Evolutionary conservation across 371 early-diverging fungal genomes (phyloP).

Genomic region (Quaeritorhiza haematococci): DNA sequence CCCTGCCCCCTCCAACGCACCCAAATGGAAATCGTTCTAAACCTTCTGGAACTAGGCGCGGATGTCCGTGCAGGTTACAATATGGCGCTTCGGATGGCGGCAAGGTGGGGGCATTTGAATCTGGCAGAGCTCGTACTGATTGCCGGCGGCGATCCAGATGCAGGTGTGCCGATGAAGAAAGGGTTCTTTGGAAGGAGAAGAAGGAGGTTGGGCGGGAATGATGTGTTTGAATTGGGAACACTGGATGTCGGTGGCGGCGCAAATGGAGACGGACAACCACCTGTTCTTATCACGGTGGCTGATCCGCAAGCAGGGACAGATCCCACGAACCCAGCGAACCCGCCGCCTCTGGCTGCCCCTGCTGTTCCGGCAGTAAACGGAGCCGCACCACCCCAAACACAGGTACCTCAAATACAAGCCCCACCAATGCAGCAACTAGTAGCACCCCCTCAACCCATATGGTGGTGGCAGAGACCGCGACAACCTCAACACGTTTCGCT

Average conservation of each 20-base stretch:
- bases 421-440: background rate
- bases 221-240: background rate
- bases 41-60: slow-evolving; percentile 17
- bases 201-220: slow-evolving; percentile 16
- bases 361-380: background rate
- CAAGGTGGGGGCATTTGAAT: slow-evolving; percentile 21
- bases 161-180: slow-evolving; percentile 7
- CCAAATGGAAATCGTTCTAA: slow-evolving; percentile 14
- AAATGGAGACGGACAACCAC: background rate
- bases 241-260: background rate
- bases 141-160: slow-evolving; percentile 19
- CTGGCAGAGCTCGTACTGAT: slow-evolving; percentile 11
- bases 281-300: no score
- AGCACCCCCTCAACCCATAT: background rate
- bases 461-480: background rate
- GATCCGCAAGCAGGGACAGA: no score
- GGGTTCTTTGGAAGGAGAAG: background rate
- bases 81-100: slow-evolving; percentile 21
- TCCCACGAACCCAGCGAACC: background rate
- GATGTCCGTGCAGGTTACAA: slow-evolving; percentile 14
- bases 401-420: background rate
- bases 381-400: background rate
- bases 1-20: slow-evolving; percentile 16
- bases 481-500: no score
- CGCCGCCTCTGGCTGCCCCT: background rate